Percentiles rank a stretch among this genome's conserved stretches.
Evolutionary conservation across 163 green algal species (phyloP).

Genomic region (Scenedesmus sp.): DNA sequence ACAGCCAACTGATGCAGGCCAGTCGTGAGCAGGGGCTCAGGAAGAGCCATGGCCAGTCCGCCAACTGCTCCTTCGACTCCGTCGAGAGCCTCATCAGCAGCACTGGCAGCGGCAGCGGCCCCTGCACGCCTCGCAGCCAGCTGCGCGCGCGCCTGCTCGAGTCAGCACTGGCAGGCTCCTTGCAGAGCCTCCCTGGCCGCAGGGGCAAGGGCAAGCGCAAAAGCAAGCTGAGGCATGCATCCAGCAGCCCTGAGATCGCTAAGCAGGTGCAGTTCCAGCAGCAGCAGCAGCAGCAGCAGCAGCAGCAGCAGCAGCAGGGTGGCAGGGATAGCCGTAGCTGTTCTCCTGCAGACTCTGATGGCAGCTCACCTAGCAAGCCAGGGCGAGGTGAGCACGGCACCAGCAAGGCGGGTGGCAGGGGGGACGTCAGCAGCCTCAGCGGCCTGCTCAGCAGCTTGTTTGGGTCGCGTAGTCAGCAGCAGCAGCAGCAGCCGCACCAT

Average conservation of each 20-base stretch:
- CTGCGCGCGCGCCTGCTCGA: slow-evolving; percentile 5
- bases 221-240: slow-evolving; percentile 27
- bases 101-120: not conserved
- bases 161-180: not conserved
- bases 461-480: not conserved
- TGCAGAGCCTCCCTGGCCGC: not conserved
- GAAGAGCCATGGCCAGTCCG: slow-evolving; percentile 44
- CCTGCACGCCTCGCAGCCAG: slow-evolving; percentile 15
- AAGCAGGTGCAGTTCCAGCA: slow-evolving; percentile 15
- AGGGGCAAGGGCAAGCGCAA: not conserved
- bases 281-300: not conserved
- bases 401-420: not conserved
- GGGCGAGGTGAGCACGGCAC: not conserved
- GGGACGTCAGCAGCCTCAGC: not conserved
- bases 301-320: slow-evolving; percentile 19
- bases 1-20: slow-evolving; percentile 34
- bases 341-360: not conserved
- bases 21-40: slow-evolving; percentile 35
- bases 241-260: slow-evolving; percentile 29
- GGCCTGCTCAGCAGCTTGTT: not conserved
- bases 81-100: slow-evolving; percentile 20
- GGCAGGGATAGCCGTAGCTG: not conserved
- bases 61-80: not conserved
- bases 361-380: not conserved
- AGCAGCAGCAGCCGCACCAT: not conserved